phyloP scores from a whole-genome alignment of 1,139 yeast species.

The Blastobotrys ciferrii region DNA sequence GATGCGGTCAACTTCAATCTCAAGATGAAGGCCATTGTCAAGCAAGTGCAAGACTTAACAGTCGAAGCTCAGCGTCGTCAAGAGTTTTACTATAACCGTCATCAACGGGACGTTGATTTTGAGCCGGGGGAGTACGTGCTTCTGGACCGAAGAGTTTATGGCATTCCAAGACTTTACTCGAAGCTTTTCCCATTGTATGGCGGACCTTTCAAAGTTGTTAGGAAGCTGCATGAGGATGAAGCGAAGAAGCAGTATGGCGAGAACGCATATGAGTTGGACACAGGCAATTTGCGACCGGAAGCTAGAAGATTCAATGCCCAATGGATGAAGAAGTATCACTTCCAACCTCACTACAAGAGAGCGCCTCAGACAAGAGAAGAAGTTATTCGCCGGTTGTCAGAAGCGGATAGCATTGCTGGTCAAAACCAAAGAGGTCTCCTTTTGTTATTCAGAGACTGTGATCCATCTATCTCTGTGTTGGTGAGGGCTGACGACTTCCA shows the following conservation, averaged over 20 bases:
- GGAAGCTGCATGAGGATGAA: neutral
- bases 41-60: neutral
- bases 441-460: no score
- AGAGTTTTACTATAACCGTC: neutral
- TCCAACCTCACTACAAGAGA: neutral
- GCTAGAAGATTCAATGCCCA: neutral
- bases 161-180: neutral
- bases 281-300: neutral
- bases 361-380: neutral
- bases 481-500: no score
- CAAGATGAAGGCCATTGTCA: neutral
- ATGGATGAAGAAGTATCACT: neutral
- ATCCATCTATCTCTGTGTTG: no score
- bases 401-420: no score
- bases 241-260: neutral
- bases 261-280: neutral
- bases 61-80: neutral
- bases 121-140: neutral
- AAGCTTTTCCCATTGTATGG: neutral
- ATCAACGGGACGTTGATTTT: neutral
- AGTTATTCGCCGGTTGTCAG: no score
- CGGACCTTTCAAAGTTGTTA: neutral
- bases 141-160: neutral
- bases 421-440: no score
- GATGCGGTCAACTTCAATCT: neutral